A percentile compares a stretch with the other conserved stretches of the same genome.
Conservation (phyloP, 1,284 basidiomycete genomes). For the Athelia psychrophila region DNA sequence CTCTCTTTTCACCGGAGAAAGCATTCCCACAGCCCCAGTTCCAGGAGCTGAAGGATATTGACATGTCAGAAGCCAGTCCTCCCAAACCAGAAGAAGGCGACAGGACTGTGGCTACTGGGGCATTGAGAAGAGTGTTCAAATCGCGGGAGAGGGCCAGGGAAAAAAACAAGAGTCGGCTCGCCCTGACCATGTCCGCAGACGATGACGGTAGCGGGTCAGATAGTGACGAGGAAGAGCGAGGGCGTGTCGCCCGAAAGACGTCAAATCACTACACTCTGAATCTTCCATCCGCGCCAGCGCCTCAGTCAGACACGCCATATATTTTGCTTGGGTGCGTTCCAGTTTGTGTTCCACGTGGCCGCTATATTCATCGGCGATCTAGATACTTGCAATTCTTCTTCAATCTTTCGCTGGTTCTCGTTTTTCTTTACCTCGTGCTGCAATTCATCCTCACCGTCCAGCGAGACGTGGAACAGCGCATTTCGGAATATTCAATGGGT, state of each 20-base stretch:
- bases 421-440: conserved; percentile 84
- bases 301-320: conserved; percentile 64
- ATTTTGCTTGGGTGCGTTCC: conserved; percentile 71
- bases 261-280: conserved; percentile 82
- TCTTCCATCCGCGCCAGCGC: conserved; percentile 55
- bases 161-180: conserved; percentile 21
- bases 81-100: conserved; percentile 41
- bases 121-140: conserved; percentile 64
- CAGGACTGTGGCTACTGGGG: conserved; percentile 63
- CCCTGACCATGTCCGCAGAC: conserved; percentile 8
- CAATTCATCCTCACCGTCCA: conserved; percentile 90
- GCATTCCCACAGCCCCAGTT: conserved; percentile 46
- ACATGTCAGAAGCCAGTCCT: conserved; percentile 73
- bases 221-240: conserved; percentile 27
- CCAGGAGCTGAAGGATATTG: conserved; percentile 60
- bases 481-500: conserved; percentile 90
- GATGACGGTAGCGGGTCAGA: conserved; percentile 23
- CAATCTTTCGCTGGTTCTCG: conserved; percentile 82
- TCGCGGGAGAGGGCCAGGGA: conserved; percentile 49
- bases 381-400: conserved; percentile 95
- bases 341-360: conserved; percentile 4
- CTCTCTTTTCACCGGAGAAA: conserved; percentile 53
- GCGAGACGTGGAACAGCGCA: conserved; percentile 86
- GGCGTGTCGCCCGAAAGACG: conserved; percentile 46
- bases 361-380: conserved; percentile 9